Base-by-base conservation (phyloP, 495 filamentous ascomycete species). In the Trichoderma gamsii region DNA sequence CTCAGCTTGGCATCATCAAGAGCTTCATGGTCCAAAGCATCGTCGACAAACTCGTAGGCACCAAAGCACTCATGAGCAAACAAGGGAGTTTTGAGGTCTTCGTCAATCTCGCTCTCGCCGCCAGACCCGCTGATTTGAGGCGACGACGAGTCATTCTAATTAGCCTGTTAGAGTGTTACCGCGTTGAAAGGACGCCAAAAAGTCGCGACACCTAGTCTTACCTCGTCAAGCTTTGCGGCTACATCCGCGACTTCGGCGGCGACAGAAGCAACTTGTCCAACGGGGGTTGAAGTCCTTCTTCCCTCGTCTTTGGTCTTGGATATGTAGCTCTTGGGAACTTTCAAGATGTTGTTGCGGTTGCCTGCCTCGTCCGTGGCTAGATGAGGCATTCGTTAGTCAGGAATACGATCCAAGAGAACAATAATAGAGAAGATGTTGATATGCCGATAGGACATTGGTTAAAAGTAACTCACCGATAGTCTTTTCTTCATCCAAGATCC, bases 331-430 rank as follows among this genome's bases (percentile, higher is more conserved):
- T 69, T 51, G 27, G 77, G 78, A 4, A 84, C 72, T 32, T 79
- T 72, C 64, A 89, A 69, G 27, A 86, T 70, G 71, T 88, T 88
- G 76, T 89, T 89, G 66, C 76, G 74, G 73, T 87, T 88, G 41
- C 88, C 88, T 11, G 66, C 65, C 13, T 78, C 75, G 69, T 89
- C 88, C 49, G 79, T 82, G 4, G 79, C 85, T 86, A 46, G 11
- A 66, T 2, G 59, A n/a, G 8, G 8, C 7, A 25, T 43, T 35
- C 16, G n/a, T 21, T 65, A 6, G 35, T 41, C 38, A 27, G 18
- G 64, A 43, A 63, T 25, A n/a, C n/a, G 1, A 23, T 15, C 63
- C 35, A 65, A 16, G 15, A 15, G 15, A 43, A 23, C 41, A n/a
- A 49, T 18, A 7, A 49, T 49, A 38, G 35, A 38, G 35, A 38